These are phyloP conservation scores for Vigna unguiculata DNA, from an alignment of 306 rosid species.

Conservation along the genomic window DNA sequence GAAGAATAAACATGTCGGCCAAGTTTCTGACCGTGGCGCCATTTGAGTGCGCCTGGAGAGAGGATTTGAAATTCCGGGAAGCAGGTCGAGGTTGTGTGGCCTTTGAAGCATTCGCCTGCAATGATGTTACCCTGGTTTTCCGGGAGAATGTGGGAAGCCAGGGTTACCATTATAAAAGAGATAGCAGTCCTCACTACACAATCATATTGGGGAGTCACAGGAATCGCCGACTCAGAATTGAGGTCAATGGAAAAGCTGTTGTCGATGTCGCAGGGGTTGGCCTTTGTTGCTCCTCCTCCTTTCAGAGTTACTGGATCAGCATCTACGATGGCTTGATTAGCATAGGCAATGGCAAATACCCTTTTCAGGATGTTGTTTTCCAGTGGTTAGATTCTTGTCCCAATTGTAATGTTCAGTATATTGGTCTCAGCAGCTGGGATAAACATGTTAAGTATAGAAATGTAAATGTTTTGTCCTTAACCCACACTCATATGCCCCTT, in stretches of 20 bases:
- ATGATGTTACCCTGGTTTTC: conserved; percentile 88
- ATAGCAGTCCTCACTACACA: conserved; percentile 86
- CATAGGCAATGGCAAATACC: conserved; percentile 86
- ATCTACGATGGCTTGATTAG: conserved; percentile 89
- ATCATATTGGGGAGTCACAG: conserved; percentile 94
- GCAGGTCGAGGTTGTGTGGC: conserved; percentile 94
- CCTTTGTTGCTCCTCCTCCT: conserved; percentile 80
- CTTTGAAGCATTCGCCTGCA: conserved; percentile 92
- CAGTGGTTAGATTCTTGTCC: conserved; percentile 92
- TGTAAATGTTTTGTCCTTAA: conserved; percentile 74
- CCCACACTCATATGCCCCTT: conserved; percentile 61
- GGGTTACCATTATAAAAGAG: conserved; percentile 93
- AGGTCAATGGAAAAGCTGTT: conserved; percentile 81
- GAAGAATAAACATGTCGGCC: conserved; percentile 50
- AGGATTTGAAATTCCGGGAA: conserved; percentile 84
- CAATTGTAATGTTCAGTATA: conserved; percentile 74
- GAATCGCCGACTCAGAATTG: conserved; percentile 76
- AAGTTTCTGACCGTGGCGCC: conserved; percentile 86
- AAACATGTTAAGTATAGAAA: conserved; percentile 92
- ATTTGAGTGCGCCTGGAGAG: conserved; percentile 91
- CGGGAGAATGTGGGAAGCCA: conserved; percentile 91
- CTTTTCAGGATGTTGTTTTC: conserved; percentile 85
- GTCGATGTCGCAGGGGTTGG: conserved; percentile 85
- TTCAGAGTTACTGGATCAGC: conserved; percentile 93
- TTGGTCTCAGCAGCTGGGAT: conserved; percentile 99